Evolutionary conservation across 192 early-diverging fungal genomes (phyloP), one percentile per base, ranked within the genome.

Genomic region (Umbelopsis isabellina): DNA sequence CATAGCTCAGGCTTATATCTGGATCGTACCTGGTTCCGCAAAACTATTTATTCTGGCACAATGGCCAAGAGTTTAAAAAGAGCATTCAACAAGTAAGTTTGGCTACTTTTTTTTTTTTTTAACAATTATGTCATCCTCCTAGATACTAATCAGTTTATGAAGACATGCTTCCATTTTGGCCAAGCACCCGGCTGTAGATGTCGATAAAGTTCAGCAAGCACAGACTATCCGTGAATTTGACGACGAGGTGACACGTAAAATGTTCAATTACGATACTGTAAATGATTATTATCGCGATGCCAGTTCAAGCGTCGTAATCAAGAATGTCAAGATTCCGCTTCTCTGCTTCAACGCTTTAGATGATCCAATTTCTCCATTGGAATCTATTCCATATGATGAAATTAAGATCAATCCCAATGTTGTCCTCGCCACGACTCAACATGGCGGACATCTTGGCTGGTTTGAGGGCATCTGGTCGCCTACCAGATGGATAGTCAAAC

Each of bases 401-500:
- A 85, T 89, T 68, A 77, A 75, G 66, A 74, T 79, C 10, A 98
- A 98, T 73, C 94, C 95, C 35, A 80, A 91, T 76, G 81, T 93
- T 33, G 50, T 96, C 0, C 77, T 98, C 18, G 95, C 90, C 4
- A 85, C 88, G 7, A 98, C 97, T 3, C 68, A 75, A 15, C 80
- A 84, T 37, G 97, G 97, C 58, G 97, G 97, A 20, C 97, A 98
- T 74, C 83, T 98, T 68, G 97, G 95, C 2, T 98, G 91, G 90
- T 93, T 93, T 76, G 84, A 90, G 53, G 83, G 84, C 27, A 79
- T 83, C 23, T 65, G 74, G 30, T 51, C 50, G 27, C 83, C 84
- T 21, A 73, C 72, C 21, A 75, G 86, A 22, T 93, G 92, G 92
- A 80, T 83, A 21, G 82, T 85, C 12, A 84, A 86, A 16, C 90